Evolutionary conservation across 345 rosid genomes (phyloP), one percentile per base, ranked within the genome.

Genomic region (Cardamine occulta): DNA sequence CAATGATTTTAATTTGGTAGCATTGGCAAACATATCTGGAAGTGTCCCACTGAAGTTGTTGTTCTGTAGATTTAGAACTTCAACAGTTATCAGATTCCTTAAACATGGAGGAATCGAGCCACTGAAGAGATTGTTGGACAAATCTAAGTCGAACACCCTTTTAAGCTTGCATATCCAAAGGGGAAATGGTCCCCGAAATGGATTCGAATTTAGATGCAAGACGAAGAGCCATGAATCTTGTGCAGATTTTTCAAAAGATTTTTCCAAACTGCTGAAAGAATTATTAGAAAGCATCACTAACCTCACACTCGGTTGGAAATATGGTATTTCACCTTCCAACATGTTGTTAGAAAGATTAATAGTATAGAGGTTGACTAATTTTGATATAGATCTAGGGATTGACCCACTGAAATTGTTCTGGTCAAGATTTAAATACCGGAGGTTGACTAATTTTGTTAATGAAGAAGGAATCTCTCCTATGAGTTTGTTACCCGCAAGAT

Each of bases 41-140:
- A 76, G 21, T 19, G 1, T 29, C 5, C 70, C 56, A 48, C 7
- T 65, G 42, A 65, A 70, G 11, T n/a, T 29, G 55, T 70, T 70
- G 44, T 31, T 45, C 3, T 63, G 21, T 0, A 80, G 56, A 24
- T 23, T 40, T 10, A 82, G 13, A 1, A 13, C 24, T 0, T 2
- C n/a, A 63, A 21, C 1, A 1, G 11, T 31, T n/a, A n/a, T n/a
- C 19, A 57, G 1, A 7, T 66, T 26, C 28, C 45, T 7, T 21
- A 81, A 34, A 57, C 87, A 84, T 31, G 15, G 3, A 18, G 86
- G 88, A 15, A 86, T 63, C 0, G 1, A 2, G 21, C 84, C 85
- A 13, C 0, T 63, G 70, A 84, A 73, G 11, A n/a, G 35, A 48
- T 88, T 88, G 51, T 59, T 23, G 4, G 93, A 88, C 49, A 84